Evolutionary conservation across 116 monocot genomes (phyloP).

Genomic region (Trichopus zeylanicus): DNA sequence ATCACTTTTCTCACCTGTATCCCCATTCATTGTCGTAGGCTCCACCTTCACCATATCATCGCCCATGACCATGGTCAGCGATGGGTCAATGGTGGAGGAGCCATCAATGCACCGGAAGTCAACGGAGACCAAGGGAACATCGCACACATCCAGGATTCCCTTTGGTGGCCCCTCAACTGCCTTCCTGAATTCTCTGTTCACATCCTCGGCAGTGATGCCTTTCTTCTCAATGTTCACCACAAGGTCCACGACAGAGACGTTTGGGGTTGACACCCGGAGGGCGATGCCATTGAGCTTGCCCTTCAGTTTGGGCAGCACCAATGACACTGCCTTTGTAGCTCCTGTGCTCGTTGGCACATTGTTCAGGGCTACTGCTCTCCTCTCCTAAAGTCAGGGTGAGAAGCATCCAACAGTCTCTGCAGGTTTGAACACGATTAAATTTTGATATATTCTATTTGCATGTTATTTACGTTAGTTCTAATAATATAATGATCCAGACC

Average conservation of each 20-base stretch:
- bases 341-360: too few relatives aligned
- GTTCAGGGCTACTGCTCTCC: conserved; percentile 87
- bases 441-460: too few relatives aligned
- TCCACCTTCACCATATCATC: too few relatives aligned
- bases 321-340: conserved; percentile 95
- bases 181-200: conserved; percentile 69
- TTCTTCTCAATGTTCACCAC: conserved; percentile 85
- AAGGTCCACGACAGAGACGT: conserved; percentile 88
- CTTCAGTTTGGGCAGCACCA: too few relatives aligned
- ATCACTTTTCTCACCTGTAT: too few relatives aligned
- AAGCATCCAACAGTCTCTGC: conserved; percentile 87
- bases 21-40: too few relatives aligned
- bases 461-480: too few relatives aligned
- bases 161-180: conserved; percentile 71
- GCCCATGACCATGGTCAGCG: conserved; percentile 93
- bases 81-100: conserved; percentile 84
- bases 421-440: neutral
- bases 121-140: too few relatives aligned
- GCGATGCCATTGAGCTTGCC: too few relatives aligned
- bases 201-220: too few relatives aligned
- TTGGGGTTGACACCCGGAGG: conserved; percentile 80
- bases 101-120: too few relatives aligned
- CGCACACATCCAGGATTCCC: conserved; percentile 66
- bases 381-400: conserved; percentile 83
- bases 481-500: conserved; percentile 17